Conservation (phyloP, 306 rosid species). For the Vigna angularis region DNA sequence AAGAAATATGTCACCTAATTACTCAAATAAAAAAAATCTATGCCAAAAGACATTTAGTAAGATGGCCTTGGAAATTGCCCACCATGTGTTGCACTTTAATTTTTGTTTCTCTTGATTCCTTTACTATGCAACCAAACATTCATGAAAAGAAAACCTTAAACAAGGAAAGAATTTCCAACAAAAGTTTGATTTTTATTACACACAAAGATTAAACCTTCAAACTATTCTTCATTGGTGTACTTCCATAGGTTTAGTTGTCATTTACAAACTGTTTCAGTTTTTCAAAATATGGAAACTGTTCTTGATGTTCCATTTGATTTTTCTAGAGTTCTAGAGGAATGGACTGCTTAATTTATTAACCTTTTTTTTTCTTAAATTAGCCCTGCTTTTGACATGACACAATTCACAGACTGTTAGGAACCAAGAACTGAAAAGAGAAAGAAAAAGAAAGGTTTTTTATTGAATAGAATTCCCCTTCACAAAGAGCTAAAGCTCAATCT, state of each 20-base stretch:
- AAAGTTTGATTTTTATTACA: constrained; percentile 13
- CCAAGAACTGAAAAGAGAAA: no score
- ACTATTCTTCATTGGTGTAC: constrained; percentile 31
- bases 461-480: no score
- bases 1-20: constrained; percentile 41
- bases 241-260: constrained; percentile 24
- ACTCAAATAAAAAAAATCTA: constrained; percentile 33
- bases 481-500: no score
- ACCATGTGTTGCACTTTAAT: constrained; percentile 10
- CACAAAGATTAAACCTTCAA: background rate
- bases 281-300: constrained; percentile 10
- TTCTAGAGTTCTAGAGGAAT: constrained; percentile 27
- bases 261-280: constrained; percentile 30
- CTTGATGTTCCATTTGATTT: constrained; percentile 25
- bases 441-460: no score
- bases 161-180: constrained; percentile 28
- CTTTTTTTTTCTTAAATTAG: background rate
- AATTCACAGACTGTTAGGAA: background rate
- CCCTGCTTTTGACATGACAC: constrained; percentile 33
- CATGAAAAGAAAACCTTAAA: constrained; percentile 30
- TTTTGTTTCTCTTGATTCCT: constrained; percentile 2
- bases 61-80: constrained; percentile 28
- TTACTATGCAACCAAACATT: constrained; percentile 26
- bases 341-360: background rate
- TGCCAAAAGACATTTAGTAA: constrained; percentile 17